Evolutionary conservation across 768 basidiomycete species (phyloP).

Genomic region (Mycena chlorophos): DNA sequence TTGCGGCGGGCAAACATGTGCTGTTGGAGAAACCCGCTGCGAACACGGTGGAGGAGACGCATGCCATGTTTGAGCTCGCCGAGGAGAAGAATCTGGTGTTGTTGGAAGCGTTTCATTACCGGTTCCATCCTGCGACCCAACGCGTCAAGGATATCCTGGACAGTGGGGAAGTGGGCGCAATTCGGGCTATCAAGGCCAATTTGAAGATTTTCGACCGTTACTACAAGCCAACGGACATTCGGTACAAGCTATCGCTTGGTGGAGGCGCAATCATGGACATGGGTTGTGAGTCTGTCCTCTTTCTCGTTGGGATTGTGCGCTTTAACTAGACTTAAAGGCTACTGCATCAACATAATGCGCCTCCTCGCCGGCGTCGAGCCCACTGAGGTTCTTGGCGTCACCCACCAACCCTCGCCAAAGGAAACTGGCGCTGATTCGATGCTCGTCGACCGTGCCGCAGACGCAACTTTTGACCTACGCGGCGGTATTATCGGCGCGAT

Average conservation of each 20-base stretch:
- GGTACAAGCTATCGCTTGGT: conserved; percentile 53
- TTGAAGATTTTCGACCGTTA: conserved; percentile 38
- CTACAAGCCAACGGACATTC: conserved; percentile 44
- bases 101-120: conserved; percentile 63
- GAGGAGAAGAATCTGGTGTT: conserved; percentile 50
- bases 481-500: conserved; percentile 38
- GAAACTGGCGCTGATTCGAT: conserved; percentile 19
- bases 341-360: conserved; percentile 47
- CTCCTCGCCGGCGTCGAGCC: conserved; percentile 48
- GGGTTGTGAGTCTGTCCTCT: conserved; percentile 49
- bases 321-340: conserved; percentile 36
- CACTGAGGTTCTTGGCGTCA: conserved; percentile 41
- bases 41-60: conserved; percentile 51
- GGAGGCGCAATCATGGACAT: conserved; percentile 69
- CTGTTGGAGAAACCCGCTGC: conserved; percentile 63
- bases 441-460: conserved; percentile 35
- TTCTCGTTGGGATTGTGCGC: neutral
- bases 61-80: conserved; percentile 54
- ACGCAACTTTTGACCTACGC: conserved; percentile 33
- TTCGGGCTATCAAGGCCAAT: conserved; percentile 45
- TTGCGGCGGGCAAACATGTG: conserved; percentile 68
- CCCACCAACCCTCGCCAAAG: conserved; percentile 28
- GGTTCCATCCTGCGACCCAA: conserved; percentile 67
- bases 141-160: conserved; percentile 58
- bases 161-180: conserved; percentile 53